phyloP scores from a whole-genome alignment of 2,329 filamentous ascomycete genomes.

The Xylaria sp. region DNA sequence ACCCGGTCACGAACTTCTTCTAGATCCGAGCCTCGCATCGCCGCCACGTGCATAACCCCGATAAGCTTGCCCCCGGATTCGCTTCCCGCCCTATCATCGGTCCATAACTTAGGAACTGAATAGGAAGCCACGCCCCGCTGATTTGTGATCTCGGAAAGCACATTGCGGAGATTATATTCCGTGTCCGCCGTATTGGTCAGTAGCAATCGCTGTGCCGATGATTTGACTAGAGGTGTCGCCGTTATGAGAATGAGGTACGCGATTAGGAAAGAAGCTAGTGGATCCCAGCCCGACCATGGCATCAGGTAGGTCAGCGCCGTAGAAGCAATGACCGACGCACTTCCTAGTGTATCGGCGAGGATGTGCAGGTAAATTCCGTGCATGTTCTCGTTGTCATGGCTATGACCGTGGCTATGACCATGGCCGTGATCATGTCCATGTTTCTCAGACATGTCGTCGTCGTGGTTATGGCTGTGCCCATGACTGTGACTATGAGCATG shows the following conservation, averaged over 20 bases:
- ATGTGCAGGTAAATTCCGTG: conserved; percentile 96
- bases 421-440: conserved; percentile 53
- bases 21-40: conserved; percentile 74
- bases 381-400: conserved; percentile 97
- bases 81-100: conserved; percentile 72
- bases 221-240: conserved; percentile 85
- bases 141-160: conserved; percentile 82
- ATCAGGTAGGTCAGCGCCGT: conserved; percentile 87
- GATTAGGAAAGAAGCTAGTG: conserved; percentile 91
- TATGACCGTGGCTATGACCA: conserved; percentile 64
- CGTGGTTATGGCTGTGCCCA: conserved; percentile 46
- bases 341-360: conserved; percentile 92
- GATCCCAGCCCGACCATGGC: conserved; percentile 94
- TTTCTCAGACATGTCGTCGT: conserved; percentile 56
- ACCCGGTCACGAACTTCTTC: conserved; percentile 88
- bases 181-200: conserved; percentile 84
- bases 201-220: conserved; percentile 83
- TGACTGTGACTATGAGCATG: conserved; percentile 42
- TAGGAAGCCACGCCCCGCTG: conserved; percentile 88
- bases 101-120: conserved; percentile 89
- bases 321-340: conserved; percentile 91
- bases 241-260: conserved; percentile 93
- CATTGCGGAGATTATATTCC: conserved; percentile 89
- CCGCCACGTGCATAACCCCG: conserved; percentile 88
- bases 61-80: conserved; percentile 67